Evolutionary conservation across 768 basidiomycete species (phyloP).

Genomic region (Trametes punicea): DNA sequence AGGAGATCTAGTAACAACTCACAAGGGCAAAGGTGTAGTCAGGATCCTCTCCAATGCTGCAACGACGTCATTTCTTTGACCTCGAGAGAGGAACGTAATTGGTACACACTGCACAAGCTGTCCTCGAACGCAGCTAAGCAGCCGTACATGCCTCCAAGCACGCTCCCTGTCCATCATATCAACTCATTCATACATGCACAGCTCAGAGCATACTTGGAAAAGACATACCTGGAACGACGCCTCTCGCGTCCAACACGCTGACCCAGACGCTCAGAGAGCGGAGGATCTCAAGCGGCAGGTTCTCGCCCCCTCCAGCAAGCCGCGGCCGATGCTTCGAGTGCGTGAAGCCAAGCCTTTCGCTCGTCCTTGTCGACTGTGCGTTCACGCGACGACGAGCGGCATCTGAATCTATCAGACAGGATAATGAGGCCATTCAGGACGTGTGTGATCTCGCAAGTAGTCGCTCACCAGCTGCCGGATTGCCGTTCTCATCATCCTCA

Average conservation of each 20-base stretch:
- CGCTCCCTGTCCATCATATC: constrained; percentile 36
- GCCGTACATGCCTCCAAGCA: constrained; percentile 48
- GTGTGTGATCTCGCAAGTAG: neutral
- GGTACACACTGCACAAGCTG: constrained; percentile 41
- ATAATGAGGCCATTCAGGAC: no score
- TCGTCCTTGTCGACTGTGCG: no score
- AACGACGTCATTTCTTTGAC: neutral
- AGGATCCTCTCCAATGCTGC: constrained; percentile 56
- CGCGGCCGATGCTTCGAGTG: constrained; percentile 32
- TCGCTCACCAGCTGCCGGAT: neutral
- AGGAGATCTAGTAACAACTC: constrained; percentile 31
- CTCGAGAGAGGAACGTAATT: constrained; percentile 8
- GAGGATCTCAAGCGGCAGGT: constrained; percentile 55
- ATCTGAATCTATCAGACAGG: no score
- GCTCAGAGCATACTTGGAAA: neutral
- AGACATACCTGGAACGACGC: constrained; percentile 50
- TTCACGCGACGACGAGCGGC: no score
- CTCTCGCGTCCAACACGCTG: constrained; percentile 54
- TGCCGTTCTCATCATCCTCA: neutral
- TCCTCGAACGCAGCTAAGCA: constrained; percentile 53
- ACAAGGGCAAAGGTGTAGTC: constrained; percentile 67
- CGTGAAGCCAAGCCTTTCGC: constrained; percentile 12
- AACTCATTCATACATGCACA: neutral
- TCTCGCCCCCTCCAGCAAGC: constrained; percentile 45
- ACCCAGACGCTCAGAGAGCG: constrained; percentile 57